phyloP scores from a whole-genome alignment of 1,139 yeast genomes.

The Yamadazyma aaseri region DNA sequence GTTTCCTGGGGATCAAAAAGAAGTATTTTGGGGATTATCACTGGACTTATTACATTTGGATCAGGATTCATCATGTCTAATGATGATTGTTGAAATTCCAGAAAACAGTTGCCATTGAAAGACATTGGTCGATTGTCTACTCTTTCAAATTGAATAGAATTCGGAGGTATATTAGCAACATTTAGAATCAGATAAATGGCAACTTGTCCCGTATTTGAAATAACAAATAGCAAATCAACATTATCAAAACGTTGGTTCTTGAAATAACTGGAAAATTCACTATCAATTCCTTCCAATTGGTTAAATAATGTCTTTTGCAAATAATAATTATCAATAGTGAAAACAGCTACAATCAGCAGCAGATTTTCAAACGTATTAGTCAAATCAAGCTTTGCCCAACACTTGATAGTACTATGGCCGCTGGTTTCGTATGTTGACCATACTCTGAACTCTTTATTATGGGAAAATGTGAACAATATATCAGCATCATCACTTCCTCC shows the following conservation, averaged over 20 bases:
- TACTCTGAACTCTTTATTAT: slow-evolving; percentile 56
- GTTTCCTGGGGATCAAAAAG: slow-evolving; percentile 15
- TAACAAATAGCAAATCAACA: slow-evolving; percentile 55
- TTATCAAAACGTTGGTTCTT: slow-evolving; percentile 17
- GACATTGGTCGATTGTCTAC: slow-evolving; percentile 13
- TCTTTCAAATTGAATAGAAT: slow-evolving; percentile 26
- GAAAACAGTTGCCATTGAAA: slow-evolving; percentile 12
- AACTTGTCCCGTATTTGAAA: slow-evolving; percentile 45
- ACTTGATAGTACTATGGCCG: slow-evolving; percentile 54
- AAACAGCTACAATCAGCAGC: slow-evolving; percentile 31
- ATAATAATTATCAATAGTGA: slow-evolving; percentile 58
- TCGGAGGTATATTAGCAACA: slow-evolving; percentile 50
- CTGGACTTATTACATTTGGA: slow-evolving; percentile 22
- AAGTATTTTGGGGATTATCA: slow-evolving; percentile 23
- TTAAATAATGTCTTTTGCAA: slow-evolving; percentile 22
- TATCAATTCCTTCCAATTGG: slow-evolving; percentile 8
- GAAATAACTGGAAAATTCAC: slow-evolving; percentile 11
- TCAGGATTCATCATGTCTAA: slow-evolving; percentile 8
- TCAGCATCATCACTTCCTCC: slow-evolving; percentile 31
- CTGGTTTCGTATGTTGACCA: slow-evolving; percentile 74
- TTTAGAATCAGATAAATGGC: slow-evolving; percentile 52
- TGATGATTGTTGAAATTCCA: slow-evolving; percentile 14
- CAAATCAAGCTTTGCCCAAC: slow-evolving; percentile 59
- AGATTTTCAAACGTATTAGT: slow-evolving; percentile 19
- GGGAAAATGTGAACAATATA: slow-evolving; percentile 59